Base-by-base conservation (phyloP, 2,329 filamentous ascomycete species). In the Colletotrichum sp. region DNA sequence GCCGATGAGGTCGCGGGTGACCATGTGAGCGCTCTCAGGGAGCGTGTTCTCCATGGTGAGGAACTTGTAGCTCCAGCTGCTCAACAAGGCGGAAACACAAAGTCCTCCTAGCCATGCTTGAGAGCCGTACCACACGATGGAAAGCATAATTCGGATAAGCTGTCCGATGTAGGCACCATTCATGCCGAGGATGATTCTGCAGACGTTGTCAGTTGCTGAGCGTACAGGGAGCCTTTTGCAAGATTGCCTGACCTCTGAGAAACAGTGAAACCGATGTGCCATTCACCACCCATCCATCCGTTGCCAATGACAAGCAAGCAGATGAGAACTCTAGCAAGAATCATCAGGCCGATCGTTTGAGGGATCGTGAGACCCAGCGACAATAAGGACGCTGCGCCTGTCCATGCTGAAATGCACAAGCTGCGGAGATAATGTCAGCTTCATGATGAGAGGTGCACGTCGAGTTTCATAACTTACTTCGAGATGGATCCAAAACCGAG, bases 31-130 rank as follows among this genome's bases (percentile, higher is more conserved):
- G 66, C 79, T 83, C 6, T 79, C 81, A 1, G 87, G 85, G 10
- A 90, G 82, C 34, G 86, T 86, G 77, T 90, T 88, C 18, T 83
- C 83, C 74, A 89, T 85, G 78, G 80, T 84, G 12, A 83, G 79
- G 73, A 86, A 89, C 16, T 83, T 85, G 6, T 86, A 86, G 85
- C 86, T 88, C 77, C 87, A 85, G 5, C 87, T 87, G 21, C 87
- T 86, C 26, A 89, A 78, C 78, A 86, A 86, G 32, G 84, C 80
- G 36, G 82, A 81, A 24, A 78, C 73, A 48, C 78, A 77, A 13
- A 78, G 78, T 9, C 78, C 78, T 15, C 78, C 78, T 1, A 79
- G 71, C 78, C 79, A 81, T 9, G 82, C 80, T 71, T 86, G 85
- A 6, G 84, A 82, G 2, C 81, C 82, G 75, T 83, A 85, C 85